Evolutionary conservation across 2,329 filamentous ascomycete genomes (phyloP), one percentile per base, ranked within the genome.

Genomic region (Aspergillus pseudotamarii): DNA sequence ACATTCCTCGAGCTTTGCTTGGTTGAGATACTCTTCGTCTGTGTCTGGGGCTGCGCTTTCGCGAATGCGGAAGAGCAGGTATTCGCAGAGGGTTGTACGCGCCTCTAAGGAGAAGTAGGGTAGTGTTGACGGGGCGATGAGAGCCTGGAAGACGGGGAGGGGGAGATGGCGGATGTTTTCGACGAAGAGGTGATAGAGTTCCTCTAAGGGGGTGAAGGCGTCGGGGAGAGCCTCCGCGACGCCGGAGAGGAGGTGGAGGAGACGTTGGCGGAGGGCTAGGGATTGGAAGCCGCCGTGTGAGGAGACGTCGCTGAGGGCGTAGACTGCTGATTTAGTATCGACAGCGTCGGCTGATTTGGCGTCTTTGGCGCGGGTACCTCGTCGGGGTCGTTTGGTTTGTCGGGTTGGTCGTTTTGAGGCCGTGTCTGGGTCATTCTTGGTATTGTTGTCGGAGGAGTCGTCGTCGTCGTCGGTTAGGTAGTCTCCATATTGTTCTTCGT

Each of bases 1-100:
- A 70, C 88, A 89, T 50, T 81, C 66, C 64, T 86, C 82, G 23
- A 89, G 78, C 19, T 83, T 82, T 0, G 72, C 56, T 65, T 84
- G 82, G 5, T 75, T 82, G 23, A 89, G 73, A n/a, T 75, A 78
- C 30, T 80, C 75, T 11, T 79, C 76, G 4, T 77, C 75, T 38
- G 75, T 78, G 21, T 61, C 64, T 1, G 77, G 79, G 16, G 78
- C 79, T 23, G 73, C 74, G 48, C 72, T 79, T 59, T 82, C 80
- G 61, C 85, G 78, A 59, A 87, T 78, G 6, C 81, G 80, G 26
- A 77, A 79, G 12, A 88, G 79, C 4, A 89, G 73, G 58, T 80
- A 78, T 67, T 87, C 85, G 64, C 79, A 81, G 32, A 91, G 81
- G 2, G 82, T 82, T 34, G 82, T 79, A 55, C 84, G 82, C 2